phyloP scores from a whole-genome alignment of 2,329 filamentous ascomycete genomes.

The Neocatenulostroma microsporum region DNA sequence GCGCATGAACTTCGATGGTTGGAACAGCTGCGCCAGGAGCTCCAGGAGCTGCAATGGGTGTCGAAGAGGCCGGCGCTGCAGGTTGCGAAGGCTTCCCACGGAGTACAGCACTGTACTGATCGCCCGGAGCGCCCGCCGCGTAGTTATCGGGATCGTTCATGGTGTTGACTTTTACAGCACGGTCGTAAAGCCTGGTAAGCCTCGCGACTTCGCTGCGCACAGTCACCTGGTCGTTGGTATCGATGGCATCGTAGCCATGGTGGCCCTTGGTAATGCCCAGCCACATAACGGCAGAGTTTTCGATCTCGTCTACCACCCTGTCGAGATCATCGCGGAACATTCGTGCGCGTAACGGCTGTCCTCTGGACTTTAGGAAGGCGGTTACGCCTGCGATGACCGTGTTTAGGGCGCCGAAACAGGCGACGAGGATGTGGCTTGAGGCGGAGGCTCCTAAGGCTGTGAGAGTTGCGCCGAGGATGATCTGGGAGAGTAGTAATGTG shows the following conservation, averaged over 20 bases:
- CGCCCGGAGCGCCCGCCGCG: slow-evolving; percentile 20
- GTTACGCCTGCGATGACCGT: slow-evolving; percentile 36
- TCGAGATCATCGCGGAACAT: slow-evolving; percentile 37
- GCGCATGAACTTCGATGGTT: background rate
- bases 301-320: slow-evolving; percentile 35
- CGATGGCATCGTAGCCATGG: slow-evolving; percentile 41
- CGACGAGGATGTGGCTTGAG: slow-evolving; percentile 31
- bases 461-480: slow-evolving; percentile 35
- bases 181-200: slow-evolving; percentile 32
- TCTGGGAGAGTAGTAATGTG: slow-evolving; percentile 31
- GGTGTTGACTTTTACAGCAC: slow-evolving; percentile 31
- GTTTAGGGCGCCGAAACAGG: slow-evolving; percentile 34
- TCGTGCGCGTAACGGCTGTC: slow-evolving; percentile 34
- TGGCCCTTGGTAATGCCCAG: slow-evolving; percentile 35
- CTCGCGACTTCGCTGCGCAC: slow-evolving; percentile 32
- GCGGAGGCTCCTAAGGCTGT: slow-evolving; percentile 33
- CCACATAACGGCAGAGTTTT: slow-evolving; percentile 38
- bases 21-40: background rate
- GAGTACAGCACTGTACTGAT: slow-evolving; percentile 19
- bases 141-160: slow-evolving; percentile 37
- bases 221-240: slow-evolving; percentile 37
- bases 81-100: slow-evolving; percentile 15
- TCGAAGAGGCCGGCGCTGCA: slow-evolving; percentile 6
- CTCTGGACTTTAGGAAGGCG: slow-evolving; percentile 34
- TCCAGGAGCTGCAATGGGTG: slow-evolving; percentile 8